phyloP scores from a whole-genome alignment of 441 rosid species.

The Raphanus hybrid region DNA sequence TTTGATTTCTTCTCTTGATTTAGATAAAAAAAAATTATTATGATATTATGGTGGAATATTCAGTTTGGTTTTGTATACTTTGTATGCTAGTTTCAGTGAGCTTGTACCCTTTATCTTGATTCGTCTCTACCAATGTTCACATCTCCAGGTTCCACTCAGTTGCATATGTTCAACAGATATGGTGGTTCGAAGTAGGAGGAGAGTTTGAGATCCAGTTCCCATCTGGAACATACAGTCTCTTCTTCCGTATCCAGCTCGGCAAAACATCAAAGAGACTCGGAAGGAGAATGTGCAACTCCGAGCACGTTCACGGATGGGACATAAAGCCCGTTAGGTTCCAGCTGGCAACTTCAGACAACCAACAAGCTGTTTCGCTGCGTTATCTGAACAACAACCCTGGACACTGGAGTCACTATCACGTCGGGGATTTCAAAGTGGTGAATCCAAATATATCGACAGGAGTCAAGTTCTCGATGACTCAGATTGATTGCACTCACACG shows the following conservation, averaged over 20 bases:
- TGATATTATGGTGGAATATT: neutral
- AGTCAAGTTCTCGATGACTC: slow-evolving; percentile 75
- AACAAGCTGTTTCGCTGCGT: slow-evolving; percentile 52
- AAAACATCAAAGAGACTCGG: slow-evolving; percentile 62
- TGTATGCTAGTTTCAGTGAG: neutral
- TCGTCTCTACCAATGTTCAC: neutral
- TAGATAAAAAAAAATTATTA: neutral
- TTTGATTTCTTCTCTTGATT: neutral
- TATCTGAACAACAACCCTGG: slow-evolving; percentile 56
- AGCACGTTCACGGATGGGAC: slow-evolving; percentile 83
- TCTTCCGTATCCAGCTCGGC: slow-evolving; percentile 77
- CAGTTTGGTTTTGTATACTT: neutral
- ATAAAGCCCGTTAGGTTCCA: slow-evolving; percentile 69
- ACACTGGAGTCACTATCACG: slow-evolving; percentile 65
- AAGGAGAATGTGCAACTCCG: slow-evolving; percentile 59
- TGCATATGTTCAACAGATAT: slow-evolving; percentile 79
- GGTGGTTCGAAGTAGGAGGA: slow-evolving; percentile 93
- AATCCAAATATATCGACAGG: slow-evolving; percentile 38
- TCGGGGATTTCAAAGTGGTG: slow-evolving; percentile 66
- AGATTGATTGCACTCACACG: slow-evolving; percentile 87
- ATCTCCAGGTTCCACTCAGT: slow-evolving; percentile 59
- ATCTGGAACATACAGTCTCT: slow-evolving; percentile 65
- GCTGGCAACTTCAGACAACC: slow-evolving; percentile 69
- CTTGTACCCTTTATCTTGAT: neutral
- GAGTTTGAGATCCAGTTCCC: slow-evolving; percentile 73